phyloP scores from a whole-genome alignment of 805 yeast species.

The Metschnikowia cerradonensis region DNA sequence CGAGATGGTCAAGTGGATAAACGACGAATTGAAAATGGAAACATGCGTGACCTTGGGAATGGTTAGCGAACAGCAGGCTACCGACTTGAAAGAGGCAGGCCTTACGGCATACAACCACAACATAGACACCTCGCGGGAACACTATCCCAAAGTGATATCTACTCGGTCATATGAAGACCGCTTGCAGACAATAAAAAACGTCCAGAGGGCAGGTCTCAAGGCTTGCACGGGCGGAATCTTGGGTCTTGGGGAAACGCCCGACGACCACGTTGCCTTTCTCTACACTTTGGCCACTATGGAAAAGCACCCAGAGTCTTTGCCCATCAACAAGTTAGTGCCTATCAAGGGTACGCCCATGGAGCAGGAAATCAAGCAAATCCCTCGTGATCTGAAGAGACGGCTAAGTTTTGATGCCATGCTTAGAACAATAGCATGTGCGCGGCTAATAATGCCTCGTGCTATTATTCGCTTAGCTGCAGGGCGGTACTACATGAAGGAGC shows the following conservation, averaged over 20 bases:
- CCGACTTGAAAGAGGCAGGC: slow-evolving; percentile 59
- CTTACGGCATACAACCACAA: slow-evolving; percentile 81
- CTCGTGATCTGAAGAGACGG: slow-evolving; percentile 33
- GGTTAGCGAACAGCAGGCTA: slow-evolving; percentile 64
- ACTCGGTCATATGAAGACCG: slow-evolving; percentile 73
- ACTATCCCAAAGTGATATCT: slow-evolving; percentile 67
- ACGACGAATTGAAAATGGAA: slow-evolving; percentile 61
- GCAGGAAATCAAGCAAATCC: slow-evolving; percentile 42
- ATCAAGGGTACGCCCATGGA: slow-evolving; percentile 77
- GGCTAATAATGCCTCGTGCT: slow-evolving; percentile 67
- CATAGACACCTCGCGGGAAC: slow-evolving; percentile 74
- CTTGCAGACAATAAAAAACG: slow-evolving; percentile 59
- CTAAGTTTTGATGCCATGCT: slow-evolving; percentile 59
- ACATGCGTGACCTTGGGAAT: slow-evolving; percentile 80
- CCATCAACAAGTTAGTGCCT: slow-evolving; percentile 76
- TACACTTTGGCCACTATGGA: slow-evolving; percentile 64
- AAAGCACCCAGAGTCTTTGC: slow-evolving; percentile 75
- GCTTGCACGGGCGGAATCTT: slow-evolving; percentile 80
- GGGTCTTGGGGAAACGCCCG: slow-evolving; percentile 71
- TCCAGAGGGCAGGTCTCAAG: slow-evolving; percentile 57
- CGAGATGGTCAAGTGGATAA: slow-evolving; percentile 61
- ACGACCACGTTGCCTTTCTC: slow-evolving; percentile 62
- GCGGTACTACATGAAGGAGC: slow-evolving; percentile 73
- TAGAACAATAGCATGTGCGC: slow-evolving; percentile 71
- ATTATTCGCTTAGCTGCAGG: slow-evolving; percentile 79